Base-by-base conservation (phyloP, 805 yeast genomes). In the Cyberlindnera xylosilytica region DNA sequence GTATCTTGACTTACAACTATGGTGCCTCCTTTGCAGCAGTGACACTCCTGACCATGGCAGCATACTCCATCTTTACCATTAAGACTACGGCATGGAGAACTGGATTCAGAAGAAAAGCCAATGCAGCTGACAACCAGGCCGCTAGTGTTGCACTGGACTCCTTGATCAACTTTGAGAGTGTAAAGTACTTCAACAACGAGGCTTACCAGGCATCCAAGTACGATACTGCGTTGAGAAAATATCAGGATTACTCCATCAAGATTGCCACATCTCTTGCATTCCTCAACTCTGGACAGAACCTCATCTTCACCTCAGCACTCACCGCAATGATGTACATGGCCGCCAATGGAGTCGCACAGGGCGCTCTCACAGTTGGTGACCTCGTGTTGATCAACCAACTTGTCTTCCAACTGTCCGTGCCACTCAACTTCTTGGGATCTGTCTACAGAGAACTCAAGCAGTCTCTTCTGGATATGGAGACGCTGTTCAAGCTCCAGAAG, bases 241-340 rank as follows among this genome's bases (percentile, higher is more conserved):
- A 93, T 62, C 93, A 87, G 61, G 68, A 71, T 44, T 66, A 69
- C 11, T 78, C 82, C 22, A 79, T 86, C 51, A 83, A 84, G 57
- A 87, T 86, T n/a, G 89, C 91, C 2, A 86, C 91, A 3, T 85
- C 93, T 1, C 66, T 86, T 48, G 89, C 93, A 19, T 86, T 75
- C 56, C 68, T 86, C 47, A 86, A 86, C 51, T 73, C 88, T 0
- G 95, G 95, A 15, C 95, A 86, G 61, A 85, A 82, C 58, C 53
- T 84, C 42, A 86, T 86, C 24, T 86, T 86, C 65, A 87, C 97
- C 0, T 65, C 86, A 31, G 98, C 99, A 1, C 69, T 93, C 49
- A 93, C 99, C 1, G 86, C 82, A 2, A 93, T 93, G 95, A 93
- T 93, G 99, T 93, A 87, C 62, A 83, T 93, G 95, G 97, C 97